These are phyloP conservation scores for Leccinum subrobustum DNA, from an alignment of 1,284 basidiomycete species.

Conservation along the genomic window DNA sequence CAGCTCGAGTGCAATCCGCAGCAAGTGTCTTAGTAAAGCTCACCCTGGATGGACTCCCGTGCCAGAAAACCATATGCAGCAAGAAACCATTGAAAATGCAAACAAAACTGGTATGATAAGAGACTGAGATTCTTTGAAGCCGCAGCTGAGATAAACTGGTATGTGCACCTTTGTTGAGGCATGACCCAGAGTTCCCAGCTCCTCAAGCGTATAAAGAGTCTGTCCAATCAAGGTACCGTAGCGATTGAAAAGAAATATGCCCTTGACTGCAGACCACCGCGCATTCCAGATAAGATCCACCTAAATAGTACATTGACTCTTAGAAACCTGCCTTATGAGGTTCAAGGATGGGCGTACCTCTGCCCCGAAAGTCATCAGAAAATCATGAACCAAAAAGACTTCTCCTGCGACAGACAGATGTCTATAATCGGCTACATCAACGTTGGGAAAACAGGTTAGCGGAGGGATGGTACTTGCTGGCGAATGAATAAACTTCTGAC, in stretches of 20 bases:
- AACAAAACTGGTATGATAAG: not conserved
- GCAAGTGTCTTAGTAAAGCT: not conserved
- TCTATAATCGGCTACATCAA: not conserved
- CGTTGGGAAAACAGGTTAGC: not conserved
- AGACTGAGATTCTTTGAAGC: not conserved
- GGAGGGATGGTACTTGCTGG: not conserved
- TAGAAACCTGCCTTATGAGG: not conserved
- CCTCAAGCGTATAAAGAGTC: not conserved
- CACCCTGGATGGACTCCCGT: conserved; percentile 14
- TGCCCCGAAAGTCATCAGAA: not conserved
- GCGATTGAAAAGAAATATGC: conserved; percentile 17
- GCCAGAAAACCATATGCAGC: not conserved
- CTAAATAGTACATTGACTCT: not conserved
- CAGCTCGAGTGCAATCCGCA: not conserved
- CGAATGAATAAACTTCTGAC: not conserved
- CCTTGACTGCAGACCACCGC: conserved; percentile 13
- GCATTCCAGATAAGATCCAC: conserved; percentile 14
- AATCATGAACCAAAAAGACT: not conserved
- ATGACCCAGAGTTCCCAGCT: not conserved
- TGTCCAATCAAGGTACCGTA: conserved; percentile 15
- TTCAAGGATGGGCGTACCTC: not conserved
- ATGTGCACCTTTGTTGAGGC: not conserved
- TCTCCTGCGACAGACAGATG: not conserved
- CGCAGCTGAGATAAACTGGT: not conserved
- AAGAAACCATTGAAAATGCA: not conserved